phyloP scores from a whole-genome alignment of 768 basidiomycete species.

The Tricholoma terreum region DNA sequence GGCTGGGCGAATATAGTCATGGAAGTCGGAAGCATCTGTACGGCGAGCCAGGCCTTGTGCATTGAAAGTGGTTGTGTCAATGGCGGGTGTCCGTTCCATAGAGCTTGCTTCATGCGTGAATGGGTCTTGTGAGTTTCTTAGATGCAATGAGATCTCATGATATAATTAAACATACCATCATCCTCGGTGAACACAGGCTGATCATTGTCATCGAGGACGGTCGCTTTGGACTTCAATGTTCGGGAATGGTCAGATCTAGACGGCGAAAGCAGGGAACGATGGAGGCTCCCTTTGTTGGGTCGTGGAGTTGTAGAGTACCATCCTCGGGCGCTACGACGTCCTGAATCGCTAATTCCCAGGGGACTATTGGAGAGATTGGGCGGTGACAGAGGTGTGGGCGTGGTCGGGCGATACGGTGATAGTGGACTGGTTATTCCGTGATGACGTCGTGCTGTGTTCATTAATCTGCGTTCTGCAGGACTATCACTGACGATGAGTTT shows the following conservation, averaged over 20 bases:
- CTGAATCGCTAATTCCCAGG: background rate
- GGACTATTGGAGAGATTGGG: background rate
- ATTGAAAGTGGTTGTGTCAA: no score
- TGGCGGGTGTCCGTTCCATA: no score
- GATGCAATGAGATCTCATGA: background rate
- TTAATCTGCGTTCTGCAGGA: no score
- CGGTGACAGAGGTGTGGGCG: constrained; percentile 4
- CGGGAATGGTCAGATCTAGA: no score
- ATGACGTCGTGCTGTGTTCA: background rate
- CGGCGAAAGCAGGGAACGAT: background rate
- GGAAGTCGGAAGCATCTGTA: no score
- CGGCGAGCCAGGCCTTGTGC: no score
- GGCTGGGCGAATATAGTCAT: no score
- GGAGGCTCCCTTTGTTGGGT: background rate
- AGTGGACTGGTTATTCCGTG: background rate
- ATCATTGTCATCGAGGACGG: no score
- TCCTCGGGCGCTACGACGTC: constrained; percentile 3
- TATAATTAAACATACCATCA: background rate
- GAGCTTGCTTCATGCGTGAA: no score
- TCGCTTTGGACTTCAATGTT: no score
- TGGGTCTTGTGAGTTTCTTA: no score
- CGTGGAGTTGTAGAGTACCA: background rate
- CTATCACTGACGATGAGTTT: background rate
- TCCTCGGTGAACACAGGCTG: constrained; percentile 2
- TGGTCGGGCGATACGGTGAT: background rate